Evolutionary conservation across 495 filamentous ascomycete genomes (phyloP), one percentile per base, ranked within the genome.

Genomic region (Saxophila tyrrhenica): DNA sequence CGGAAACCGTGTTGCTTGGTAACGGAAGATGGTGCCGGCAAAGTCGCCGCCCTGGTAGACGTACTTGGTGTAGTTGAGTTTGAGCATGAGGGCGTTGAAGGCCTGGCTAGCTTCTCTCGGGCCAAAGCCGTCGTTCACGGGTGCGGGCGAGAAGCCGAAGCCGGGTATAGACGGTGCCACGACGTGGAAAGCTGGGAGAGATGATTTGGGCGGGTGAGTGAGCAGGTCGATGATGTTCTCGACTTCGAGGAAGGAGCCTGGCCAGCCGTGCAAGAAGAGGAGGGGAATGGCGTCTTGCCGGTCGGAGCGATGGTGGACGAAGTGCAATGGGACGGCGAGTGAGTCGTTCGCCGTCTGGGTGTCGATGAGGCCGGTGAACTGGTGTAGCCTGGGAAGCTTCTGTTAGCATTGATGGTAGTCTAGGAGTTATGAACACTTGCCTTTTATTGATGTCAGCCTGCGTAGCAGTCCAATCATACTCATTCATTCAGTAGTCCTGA

Each of bases 251-350:
- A 72, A 71, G 19, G 60, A 63, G 32, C 70, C 67, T 15, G 70
- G 69, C 70, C 69, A 72, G 47, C 68, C 68, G 54, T 72, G 69
- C 8, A 66, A 41, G 39, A 68, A 61, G 19, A 71, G 55, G 13
- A 71, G 63, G 15, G 68, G 69, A 24, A 69, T 65, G n/a, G 68
- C 64, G 39, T 59, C 57, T 25, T 17, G 25, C 15, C 43, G 38
- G 11, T 49, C 32, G 44, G 63, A 56, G 22, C 55, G 57, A 9
- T 56, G 51, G 29, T 70, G 68, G 15, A 65, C 51, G 50, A 68
- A 65, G 60, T 70, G 61, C 3, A 56, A 13, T 13, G 29, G 29
- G 13, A 35, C 13, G 7, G 29, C 7, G 13, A 7, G 29, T 35
- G 29, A 7, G 29, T 35, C 5, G 29, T 35, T 35, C n/a, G n/a